Evolutionary conservation across 805 yeast species (phyloP), one percentile per base, ranked within the genome.

Genomic region (Priceomyces melissophilus): DNA sequence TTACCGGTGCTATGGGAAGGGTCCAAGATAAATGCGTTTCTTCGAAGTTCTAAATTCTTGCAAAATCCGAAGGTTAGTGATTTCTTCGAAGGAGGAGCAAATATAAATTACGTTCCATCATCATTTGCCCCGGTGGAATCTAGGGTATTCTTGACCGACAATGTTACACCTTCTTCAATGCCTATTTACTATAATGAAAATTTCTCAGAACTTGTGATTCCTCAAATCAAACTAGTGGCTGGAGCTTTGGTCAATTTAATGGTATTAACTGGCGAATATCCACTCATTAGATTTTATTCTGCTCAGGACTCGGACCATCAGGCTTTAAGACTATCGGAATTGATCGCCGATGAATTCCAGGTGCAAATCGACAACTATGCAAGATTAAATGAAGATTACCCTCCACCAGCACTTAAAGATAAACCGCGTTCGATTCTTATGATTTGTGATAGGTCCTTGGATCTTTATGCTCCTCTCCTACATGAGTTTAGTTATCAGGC

Each of bases 401-500:
- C 75, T 16, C 86, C 87, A 5, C 79, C 81, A 1, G 50, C 55
- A 2, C 63, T 66, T 9, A 65, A 70, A 10, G 71, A 46, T 27
- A 76, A 86, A 49, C 87, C 87, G 14, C 72, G 93, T 46, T 76
- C 96, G 0, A 72, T 86, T 0, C 72, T 91, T 48, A 61, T 93
- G 27, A 78, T 93, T 13, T 70, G 86, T 2, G 99, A 93, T 61
- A 73, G 99, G 46, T 75, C 95, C 1, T 58, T 89, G 57, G 99
- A 95, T 59, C 67, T 84, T 37, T 78, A 78, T 52, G 85, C 93
- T 5, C 96, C 97, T 0, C 58, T 93, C 35, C 63, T 90, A 40
- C 98, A 93, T 60, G 96, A 88, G 58, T 87, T 90, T 61, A 78
- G 84, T 16, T 93, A 90, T 61, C 95, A 91, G 63, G 90, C 97